A percentile compares a stretch with the other conserved stretches of the same genome.
These are phyloP conservation scores for Penicillium verhagenii DNA, from an alignment of 495 filamentous ascomycete genomes.

Conservation along the genomic window DNA sequence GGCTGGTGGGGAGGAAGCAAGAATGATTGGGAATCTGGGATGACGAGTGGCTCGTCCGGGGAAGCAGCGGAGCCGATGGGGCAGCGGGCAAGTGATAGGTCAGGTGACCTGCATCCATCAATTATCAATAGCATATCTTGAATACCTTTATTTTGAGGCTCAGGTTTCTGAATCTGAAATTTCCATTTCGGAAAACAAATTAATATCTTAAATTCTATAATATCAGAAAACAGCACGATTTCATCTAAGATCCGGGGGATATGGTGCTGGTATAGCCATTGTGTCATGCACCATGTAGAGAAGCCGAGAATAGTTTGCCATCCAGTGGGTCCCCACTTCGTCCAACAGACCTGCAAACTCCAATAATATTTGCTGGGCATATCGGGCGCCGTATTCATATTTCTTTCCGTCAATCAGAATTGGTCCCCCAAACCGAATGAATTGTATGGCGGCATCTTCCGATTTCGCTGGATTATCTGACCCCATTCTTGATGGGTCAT, in stretches of 20 bases:
- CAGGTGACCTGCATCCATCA: slow-evolving; percentile 10
- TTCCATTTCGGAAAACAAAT: background rate
- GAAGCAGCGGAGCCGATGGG: slow-evolving; percentile 5
- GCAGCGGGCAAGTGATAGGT: slow-evolving; percentile 9
- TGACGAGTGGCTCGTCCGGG: slow-evolving; percentile 14
- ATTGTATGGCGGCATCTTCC: background rate
- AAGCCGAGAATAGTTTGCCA: slow-evolving; percentile 10
- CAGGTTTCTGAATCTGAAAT: background rate
- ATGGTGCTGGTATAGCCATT: background rate
- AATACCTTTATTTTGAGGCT: background rate
- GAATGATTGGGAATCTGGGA: slow-evolving; percentile 1
- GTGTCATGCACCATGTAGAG: slow-evolving; percentile 14
- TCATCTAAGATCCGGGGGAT: background rate
- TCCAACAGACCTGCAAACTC: slow-evolving; percentile 12
- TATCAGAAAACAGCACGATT: background rate
- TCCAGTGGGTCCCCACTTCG: slow-evolving; percentile 15
- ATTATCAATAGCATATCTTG: background rate
- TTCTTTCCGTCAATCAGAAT: slow-evolving; percentile 6
- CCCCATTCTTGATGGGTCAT: background rate
- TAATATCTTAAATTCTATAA: too few species aligned
- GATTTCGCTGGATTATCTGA: background rate
- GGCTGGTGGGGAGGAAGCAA: background rate
- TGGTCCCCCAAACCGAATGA: slow-evolving; percentile 9
- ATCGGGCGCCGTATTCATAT: slow-evolving; percentile 3
- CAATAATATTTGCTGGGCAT: slow-evolving; percentile 13